Percentiles rank a stretch among this genome's conserved stretches.
Evolutionary conservation across 2,329 filamentous ascomycete species (phyloP).

Genomic region (Aspergillus candidus): DNA sequence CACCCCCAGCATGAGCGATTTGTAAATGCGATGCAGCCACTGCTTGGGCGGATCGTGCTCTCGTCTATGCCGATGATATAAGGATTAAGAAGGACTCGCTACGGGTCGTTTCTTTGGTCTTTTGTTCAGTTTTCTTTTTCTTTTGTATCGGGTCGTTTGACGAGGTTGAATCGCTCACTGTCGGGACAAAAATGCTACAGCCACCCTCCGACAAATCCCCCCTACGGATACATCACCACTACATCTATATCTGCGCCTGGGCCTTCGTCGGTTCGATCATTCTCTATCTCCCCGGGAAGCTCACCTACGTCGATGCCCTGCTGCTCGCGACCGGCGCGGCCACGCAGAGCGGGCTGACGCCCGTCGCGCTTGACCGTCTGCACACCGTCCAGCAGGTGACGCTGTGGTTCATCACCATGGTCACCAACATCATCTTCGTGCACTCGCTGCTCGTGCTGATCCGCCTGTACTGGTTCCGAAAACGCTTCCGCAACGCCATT

Average conservation of each 20-base stretch:
- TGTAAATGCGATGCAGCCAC: too few species aligned
- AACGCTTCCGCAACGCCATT: slow-evolving; percentile 76
- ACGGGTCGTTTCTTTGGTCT: too few species aligned
- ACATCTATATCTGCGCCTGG: slow-evolving; percentile 71
- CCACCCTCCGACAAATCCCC: slow-evolving; percentile 8
- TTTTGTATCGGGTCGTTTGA: too few species aligned
- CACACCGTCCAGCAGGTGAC: slow-evolving; percentile 66
- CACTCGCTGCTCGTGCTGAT: slow-evolving; percentile 81
- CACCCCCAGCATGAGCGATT: too few species aligned
- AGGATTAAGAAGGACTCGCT: too few species aligned
- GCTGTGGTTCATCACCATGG: slow-evolving; percentile 62
- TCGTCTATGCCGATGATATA: too few species aligned
- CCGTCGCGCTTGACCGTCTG: slow-evolving; percentile 57
- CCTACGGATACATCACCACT: slow-evolving; percentile 23
- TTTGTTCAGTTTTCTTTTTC: too few species aligned
- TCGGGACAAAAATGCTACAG: not conserved
- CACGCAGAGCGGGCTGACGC: slow-evolving; percentile 87
- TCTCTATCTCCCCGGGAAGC: slow-evolving; percentile 55
- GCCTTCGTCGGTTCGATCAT: slow-evolving; percentile 68
- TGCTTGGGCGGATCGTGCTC: too few species aligned
- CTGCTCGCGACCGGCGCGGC: slow-evolving; percentile 76
- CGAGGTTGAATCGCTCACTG: too few species aligned
- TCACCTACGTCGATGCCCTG: slow-evolving; percentile 76
- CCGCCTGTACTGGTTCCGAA: slow-evolving; percentile 93
- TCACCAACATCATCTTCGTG: slow-evolving; percentile 76